Evolutionary conservation across 345 rosid genomes (phyloP).

Genomic region (Populus euphratica): DNA sequence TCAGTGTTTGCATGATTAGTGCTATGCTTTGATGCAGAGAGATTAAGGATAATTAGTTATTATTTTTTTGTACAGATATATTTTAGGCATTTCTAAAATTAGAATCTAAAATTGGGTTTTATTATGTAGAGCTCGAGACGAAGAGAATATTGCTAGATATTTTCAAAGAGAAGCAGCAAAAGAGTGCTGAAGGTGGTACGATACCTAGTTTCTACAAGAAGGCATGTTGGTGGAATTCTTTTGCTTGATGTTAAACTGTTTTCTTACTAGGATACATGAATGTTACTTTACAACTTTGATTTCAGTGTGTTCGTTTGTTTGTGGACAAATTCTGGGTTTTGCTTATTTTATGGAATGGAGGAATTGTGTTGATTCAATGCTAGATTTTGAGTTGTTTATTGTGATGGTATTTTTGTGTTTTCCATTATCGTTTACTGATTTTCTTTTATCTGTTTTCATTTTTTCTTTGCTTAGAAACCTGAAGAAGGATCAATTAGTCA

Average conservation of each 20-base stretch:
- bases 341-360: neutral
- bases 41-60: neutral
- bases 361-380: neutral
- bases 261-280: neutral
- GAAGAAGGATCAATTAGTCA: conserved; percentile 96
- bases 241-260: neutral
- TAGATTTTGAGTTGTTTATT: neutral
- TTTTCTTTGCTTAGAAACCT: conserved; percentile 71
- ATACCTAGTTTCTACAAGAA: conserved; percentile 95
- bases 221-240: conserved; percentile 44
- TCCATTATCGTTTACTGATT: neutral
- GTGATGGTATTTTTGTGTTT: too few relatives aligned
- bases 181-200: conserved; percentile 78
- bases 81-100: neutral
- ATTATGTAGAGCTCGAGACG: conserved; percentile 79
- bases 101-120: conserved; percentile 1
- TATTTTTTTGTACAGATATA: neutral
- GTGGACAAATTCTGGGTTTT: neutral
- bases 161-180: conserved; percentile 93
- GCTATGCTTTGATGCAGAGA: neutral
- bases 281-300: neutral
- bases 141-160: conserved; percentile 98
- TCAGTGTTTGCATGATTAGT: neutral
- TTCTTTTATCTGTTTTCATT: conserved; percentile 1
- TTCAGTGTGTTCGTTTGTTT: neutral